Conservation (phyloP, 306 rosid genomes). For the Sicyos baderoa region DNA sequence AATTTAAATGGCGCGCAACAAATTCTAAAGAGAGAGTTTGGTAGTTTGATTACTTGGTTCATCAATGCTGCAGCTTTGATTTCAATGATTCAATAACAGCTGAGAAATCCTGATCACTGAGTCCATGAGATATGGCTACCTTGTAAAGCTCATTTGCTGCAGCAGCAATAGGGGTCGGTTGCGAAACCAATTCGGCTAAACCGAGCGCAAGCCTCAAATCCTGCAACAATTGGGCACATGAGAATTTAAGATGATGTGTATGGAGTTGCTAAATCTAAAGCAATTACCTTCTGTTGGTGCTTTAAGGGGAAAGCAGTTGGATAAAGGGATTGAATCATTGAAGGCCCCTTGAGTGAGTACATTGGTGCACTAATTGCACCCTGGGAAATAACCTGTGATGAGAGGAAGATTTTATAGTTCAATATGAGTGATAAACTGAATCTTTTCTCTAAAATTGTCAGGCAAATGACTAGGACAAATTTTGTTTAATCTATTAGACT, state of each 20-base stretch:
- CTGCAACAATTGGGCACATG: conserved; percentile 29
- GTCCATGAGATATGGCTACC: conserved; percentile 85
- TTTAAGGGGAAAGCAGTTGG: conserved; percentile 90
- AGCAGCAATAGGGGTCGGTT: conserved; percentile 81
- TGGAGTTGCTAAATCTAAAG: conserved; percentile 13
- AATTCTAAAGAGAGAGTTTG: neutral
- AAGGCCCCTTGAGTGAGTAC: conserved; percentile 82
- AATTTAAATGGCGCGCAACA: neutral
- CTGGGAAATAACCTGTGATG: conserved; percentile 78
- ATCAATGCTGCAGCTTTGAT: conserved; percentile 43
- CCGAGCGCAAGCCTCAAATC: conserved; percentile 92
- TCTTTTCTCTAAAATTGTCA: neutral
- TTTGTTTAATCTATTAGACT: no score
- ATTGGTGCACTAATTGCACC: conserved; percentile 95
- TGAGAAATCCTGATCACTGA: conserved; percentile 81
- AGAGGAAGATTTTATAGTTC: neutral
- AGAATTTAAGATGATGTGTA: neutral
- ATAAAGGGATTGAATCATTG: conserved; percentile 74
- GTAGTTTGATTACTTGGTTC: neutral
- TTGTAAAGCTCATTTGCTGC: conserved; percentile 89
- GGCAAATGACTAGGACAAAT: neutral
- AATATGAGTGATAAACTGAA: neutral
- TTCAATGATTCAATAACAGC: conserved; percentile 89
- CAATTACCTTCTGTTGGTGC: conserved; percentile 87
- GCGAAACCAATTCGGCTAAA: conserved; percentile 86